phyloP scores from a whole-genome alignment of 108 stramenopile species.

The Seminavis robusta region DNA sequence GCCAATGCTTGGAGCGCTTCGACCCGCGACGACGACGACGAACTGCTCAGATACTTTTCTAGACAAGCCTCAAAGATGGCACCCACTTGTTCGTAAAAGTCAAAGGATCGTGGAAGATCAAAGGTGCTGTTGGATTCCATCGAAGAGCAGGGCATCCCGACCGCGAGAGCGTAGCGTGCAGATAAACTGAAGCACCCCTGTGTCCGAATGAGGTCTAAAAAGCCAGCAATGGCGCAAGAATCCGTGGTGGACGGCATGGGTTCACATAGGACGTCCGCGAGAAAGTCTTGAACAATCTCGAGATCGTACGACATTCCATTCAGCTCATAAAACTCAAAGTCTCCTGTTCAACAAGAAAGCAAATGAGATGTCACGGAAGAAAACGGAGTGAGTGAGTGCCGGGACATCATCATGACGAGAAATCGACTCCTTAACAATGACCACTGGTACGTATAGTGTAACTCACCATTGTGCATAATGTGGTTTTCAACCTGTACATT shows the following conservation, averaged over 20 bases:
- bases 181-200: slow-evolving; percentile 67
- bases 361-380: no score
- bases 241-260: slow-evolving; percentile 62
- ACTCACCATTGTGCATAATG: slow-evolving; percentile 84
- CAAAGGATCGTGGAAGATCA: slow-evolving; percentile 30
- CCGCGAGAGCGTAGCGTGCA: slow-evolving; percentile 54
- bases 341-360: no score
- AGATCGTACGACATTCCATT: slow-evolving; percentile 59
- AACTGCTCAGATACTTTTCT: no score
- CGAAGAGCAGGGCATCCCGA: slow-evolving; percentile 36
- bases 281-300: slow-evolving; percentile 57
- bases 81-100: slow-evolving; percentile 60
- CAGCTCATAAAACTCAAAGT: slow-evolving; percentile 71
- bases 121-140: slow-evolving; percentile 14
- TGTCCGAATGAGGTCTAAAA: slow-evolving; percentile 56
- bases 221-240: slow-evolving; percentile 64
- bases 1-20: no score
- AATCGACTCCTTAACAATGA: no score
- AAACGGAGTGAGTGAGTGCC: no score
- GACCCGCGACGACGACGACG: no score
- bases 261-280: slow-evolving; percentile 34
- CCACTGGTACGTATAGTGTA: no score
- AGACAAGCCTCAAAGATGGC: slow-evolving; percentile 56
- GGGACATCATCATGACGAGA: no score
- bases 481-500: slow-evolving; percentile 51